Conservation (phyloP, 768 basidiomycete genomes). For the Cyathus striatus region DNA sequence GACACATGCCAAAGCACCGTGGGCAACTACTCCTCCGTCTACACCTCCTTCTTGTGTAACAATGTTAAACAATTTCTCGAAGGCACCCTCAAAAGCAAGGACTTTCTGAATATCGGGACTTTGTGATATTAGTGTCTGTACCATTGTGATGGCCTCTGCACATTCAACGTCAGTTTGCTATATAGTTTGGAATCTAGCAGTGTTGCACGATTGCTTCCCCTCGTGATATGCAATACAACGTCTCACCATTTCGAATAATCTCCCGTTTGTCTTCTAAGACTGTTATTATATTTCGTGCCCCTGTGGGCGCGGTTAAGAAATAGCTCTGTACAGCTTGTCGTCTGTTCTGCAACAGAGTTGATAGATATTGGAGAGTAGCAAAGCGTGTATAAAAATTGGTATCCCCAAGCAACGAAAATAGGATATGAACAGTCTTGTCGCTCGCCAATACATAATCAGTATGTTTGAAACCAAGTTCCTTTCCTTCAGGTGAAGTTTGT, state of each 20-base stretch:
- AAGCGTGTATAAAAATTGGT: constrained; percentile 83
- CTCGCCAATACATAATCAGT: constrained; percentile 75
- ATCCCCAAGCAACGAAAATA: constrained; percentile 74
- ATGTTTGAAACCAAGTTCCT: constrained; percentile 78
- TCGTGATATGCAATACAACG: too few species aligned
- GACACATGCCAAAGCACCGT: constrained; percentile 81
- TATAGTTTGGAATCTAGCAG: too few species aligned
- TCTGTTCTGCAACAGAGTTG: constrained; percentile 76
- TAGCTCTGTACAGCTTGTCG: constrained; percentile 82
- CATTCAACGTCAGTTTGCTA: constrained; percentile 2
- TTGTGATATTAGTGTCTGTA: constrained; percentile 76
- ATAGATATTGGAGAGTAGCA: constrained; percentile 77
- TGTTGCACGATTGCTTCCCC: too few species aligned
- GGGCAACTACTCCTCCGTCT: constrained; percentile 83
- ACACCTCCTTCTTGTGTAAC: constrained; percentile 85
- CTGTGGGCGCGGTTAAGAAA: constrained; percentile 82
- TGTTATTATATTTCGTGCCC: constrained; percentile 66
- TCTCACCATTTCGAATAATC: constrained; percentile 82
- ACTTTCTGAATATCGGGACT: constrained; percentile 96
- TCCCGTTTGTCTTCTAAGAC: constrained; percentile 83
- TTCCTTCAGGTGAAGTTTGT: constrained; percentile 29
- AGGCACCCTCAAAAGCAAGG: constrained; percentile 93
- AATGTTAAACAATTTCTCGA: constrained; percentile 91
- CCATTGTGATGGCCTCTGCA: constrained; percentile 77
- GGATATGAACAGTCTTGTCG: constrained; percentile 65